These are phyloP conservation scores for Coniochaeta sp. DNA, from an alignment of 2,329 filamentous ascomycete species.

Conservation along the genomic window DNA sequence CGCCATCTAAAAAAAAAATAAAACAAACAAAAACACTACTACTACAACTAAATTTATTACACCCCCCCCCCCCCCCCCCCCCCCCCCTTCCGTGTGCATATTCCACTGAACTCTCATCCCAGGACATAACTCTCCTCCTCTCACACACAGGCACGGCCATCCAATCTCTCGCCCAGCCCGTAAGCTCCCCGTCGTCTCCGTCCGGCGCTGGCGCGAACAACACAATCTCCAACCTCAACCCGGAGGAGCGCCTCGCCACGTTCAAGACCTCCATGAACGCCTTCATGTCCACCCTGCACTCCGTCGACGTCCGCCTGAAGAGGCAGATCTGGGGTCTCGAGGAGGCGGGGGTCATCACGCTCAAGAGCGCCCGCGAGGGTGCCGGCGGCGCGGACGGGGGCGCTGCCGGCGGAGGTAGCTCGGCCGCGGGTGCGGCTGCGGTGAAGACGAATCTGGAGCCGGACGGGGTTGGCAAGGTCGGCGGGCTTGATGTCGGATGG, in stretches of 20 bases:
- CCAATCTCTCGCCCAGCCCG: constrained; percentile 49
- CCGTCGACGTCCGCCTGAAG: constrained; percentile 66
- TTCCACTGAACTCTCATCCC: constrained; percentile 17
- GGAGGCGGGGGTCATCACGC: constrained; percentile 67
- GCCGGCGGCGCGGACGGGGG: constrained; percentile 7
- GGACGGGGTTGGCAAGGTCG: constrained; percentile 47
- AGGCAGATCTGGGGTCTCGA: constrained; percentile 73
- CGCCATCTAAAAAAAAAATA: no score
- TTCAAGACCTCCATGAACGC: constrained; percentile 55
- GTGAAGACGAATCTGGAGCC: constrained; percentile 37
- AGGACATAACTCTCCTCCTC: constrained; percentile 39
- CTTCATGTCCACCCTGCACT: constrained; percentile 68
- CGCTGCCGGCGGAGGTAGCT: constrained; percentile 12
- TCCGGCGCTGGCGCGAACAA: constrained; percentile 7
- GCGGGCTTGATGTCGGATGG: constrained; percentile 74
- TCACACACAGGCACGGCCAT: constrained; percentile 50
- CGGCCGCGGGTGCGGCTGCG: neutral
- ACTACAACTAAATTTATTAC: no score
- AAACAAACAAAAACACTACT: no score
- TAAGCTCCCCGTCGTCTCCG: constrained; percentile 3
- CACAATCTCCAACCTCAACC: constrained; percentile 21
- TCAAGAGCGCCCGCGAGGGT: constrained; percentile 24
- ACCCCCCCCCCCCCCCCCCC: no score
- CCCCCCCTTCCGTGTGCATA: constrained; percentile 4
- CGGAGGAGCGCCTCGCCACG: constrained; percentile 43